These are phyloP conservation scores for Blastobotrys serpentis DNA, from an alignment of 1,139 yeast species.

Conservation along the genomic window DNA sequence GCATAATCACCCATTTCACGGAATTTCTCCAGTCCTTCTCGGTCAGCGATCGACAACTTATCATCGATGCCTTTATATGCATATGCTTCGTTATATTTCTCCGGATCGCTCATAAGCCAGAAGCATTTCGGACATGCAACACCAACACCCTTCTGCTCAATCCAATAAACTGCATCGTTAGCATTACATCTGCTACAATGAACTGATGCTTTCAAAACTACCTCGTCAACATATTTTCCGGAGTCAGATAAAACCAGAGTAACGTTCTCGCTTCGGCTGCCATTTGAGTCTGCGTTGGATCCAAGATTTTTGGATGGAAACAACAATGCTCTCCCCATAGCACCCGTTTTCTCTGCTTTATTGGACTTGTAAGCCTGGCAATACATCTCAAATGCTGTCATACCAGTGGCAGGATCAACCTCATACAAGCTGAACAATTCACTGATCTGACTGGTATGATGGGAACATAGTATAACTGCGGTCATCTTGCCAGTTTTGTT, in stretches of 20 bases:
- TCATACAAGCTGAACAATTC: slow-evolving; percentile 28
- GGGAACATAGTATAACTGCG: slow-evolving; percentile 37
- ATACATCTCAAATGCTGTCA: slow-evolving; percentile 36
- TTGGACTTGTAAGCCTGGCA: slow-evolving; percentile 31
- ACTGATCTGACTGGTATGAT: slow-evolving; percentile 26
- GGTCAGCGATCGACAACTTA: neutral
- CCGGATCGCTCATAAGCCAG: slow-evolving; percentile 21
- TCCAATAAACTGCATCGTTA: slow-evolving; percentile 25
- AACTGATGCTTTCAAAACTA: slow-evolving; percentile 1
- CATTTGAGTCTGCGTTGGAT: neutral
- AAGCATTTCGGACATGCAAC: slow-evolving; percentile 16
- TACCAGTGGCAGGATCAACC: slow-evolving; percentile 27
- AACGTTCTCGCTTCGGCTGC: neutral
- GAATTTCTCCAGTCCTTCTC: neutral
- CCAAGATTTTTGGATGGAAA: slow-evolving; percentile 3
- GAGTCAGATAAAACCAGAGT: slow-evolving; percentile 14
- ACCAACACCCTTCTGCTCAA: slow-evolving; percentile 12
- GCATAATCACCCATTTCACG: neutral
- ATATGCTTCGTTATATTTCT: slow-evolving; percentile 18
- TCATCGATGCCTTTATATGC: slow-evolving; percentile 7
- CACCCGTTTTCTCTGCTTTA: slow-evolving; percentile 27
- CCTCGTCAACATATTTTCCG: slow-evolving; percentile 10
- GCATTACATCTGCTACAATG: slow-evolving; percentile 23
- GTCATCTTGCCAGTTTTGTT: slow-evolving; percentile 40
- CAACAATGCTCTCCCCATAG: slow-evolving; percentile 25